Evolutionary conservation across 2,329 filamentous ascomycete species (phyloP).

Genomic region (Blastomyces emzantsi): DNA sequence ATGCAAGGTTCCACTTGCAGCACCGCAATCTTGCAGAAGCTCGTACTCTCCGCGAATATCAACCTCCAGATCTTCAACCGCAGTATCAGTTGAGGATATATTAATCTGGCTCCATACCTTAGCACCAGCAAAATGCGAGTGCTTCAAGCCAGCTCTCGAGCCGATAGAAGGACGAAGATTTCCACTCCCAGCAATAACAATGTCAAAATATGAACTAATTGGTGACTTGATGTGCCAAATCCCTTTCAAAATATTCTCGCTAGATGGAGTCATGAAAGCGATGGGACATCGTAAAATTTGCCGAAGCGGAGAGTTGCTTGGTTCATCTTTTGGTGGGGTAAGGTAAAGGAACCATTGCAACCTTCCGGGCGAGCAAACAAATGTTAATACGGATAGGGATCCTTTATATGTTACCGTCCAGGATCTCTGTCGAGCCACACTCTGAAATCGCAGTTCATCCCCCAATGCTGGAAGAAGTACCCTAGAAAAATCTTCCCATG

Average conservation of each 20-base stretch:
- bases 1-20: slow-evolving; percentile 47
- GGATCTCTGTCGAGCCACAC: slow-evolving; percentile 25
- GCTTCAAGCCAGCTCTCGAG: slow-evolving; percentile 33
- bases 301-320: slow-evolving; percentile 34
- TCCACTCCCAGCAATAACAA: slow-evolving; percentile 31
- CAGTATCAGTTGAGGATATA: slow-evolving; percentile 29
- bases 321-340: slow-evolving; percentile 31
- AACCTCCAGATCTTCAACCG: slow-evolving; percentile 23
- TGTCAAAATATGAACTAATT: slow-evolving; percentile 25
- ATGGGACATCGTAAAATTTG: slow-evolving; percentile 40
- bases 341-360: slow-evolving; percentile 44
- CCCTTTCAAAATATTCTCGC: slow-evolving; percentile 28
- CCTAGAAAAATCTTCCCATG: slow-evolving; percentile 13
- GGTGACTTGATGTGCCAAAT: slow-evolving; percentile 40
- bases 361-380: slow-evolving; percentile 25
- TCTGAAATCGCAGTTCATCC: slow-evolving; percentile 27
- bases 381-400: slow-evolving; percentile 30
- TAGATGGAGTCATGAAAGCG: slow-evolving; percentile 37
- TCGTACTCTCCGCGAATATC: slow-evolving; percentile 45
- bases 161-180: slow-evolving; percentile 31
- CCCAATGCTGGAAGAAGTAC: slow-evolving; percentile 21
- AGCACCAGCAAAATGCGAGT: slow-evolving; percentile 30
- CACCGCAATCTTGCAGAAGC: slow-evolving; percentile 49
- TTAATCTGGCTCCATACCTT: slow-evolving; percentile 38
- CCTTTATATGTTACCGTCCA: slow-evolving; percentile 41